Evolutionary conservation across 768 basidiomycete genomes (phyloP), one percentile per base, ranked within the genome.

Genomic region (Gyrodon lividus): DNA sequence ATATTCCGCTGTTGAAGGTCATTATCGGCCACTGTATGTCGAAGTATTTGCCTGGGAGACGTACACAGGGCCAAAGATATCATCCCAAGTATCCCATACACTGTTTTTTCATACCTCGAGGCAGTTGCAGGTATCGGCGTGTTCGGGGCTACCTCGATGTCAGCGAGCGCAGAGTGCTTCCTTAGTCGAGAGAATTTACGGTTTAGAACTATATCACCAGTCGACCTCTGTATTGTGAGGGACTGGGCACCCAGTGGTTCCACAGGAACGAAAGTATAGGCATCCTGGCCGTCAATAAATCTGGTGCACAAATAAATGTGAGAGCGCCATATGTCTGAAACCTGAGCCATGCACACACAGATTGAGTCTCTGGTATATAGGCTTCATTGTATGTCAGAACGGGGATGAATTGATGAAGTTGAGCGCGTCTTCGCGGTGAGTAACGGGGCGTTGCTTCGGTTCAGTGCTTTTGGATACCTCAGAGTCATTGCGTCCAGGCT

Each of bases 251-350:
- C 81, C 31, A 71, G 65, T 19, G 79, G 76, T 55, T 78, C 77
- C 14, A 82, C 80, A 10, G 89, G 87, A n/a, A 82, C 79, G 64
- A 91, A 89, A 42, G 83, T 87, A 67, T 89, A 90, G 60, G 84
- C 80, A 69, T 88, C 87, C 69, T 83, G 80, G 58, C 76, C 82
- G 52, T 87, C 81, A 30, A 74, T 77, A 60, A 86, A 90, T 51
- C 88, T 90, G 50, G 8, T 14, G 7, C 16, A 26, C 23, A 41
- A 22, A 30, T 1, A 17, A 33, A 16, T 0, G 24, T 54, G 3
- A 56, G 43, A 48, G n/a, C 9, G 17, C 4, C 16, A 7, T 23
- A 6, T 7, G 20, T 7, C 41, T 35, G 44, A 65, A 23, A 67
- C 62, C 33, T 45, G 41, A 13, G 23, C 43, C 33, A 23, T 31